Evolutionary conservation across 768 basidiomycete genomes (phyloP).

Genomic region (Rhodotorula taiwanensis): DNA sequence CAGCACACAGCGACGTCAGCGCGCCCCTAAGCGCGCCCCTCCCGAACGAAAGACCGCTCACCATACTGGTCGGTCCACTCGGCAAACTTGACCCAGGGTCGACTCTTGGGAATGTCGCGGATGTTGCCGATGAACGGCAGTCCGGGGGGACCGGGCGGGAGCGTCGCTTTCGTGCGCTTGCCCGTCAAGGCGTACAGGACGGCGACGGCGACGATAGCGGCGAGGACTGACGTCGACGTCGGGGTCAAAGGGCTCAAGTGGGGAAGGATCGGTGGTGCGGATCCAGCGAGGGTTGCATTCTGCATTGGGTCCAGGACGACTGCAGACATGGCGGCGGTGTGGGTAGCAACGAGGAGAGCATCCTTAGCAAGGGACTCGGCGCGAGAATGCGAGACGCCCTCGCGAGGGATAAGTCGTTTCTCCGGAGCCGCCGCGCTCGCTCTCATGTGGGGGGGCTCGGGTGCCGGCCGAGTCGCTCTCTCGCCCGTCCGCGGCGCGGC

Average conservation of each 20-base stretch:
- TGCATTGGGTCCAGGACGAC: too few species aligned
- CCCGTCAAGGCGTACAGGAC: neutral
- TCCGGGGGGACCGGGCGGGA: constrained; percentile 21
- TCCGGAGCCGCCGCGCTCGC: too few species aligned
- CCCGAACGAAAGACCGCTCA: neutral
- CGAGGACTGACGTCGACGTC: neutral
- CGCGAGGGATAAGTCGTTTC: too few species aligned
- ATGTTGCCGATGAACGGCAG: constrained; percentile 36
- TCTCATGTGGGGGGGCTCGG: too few species aligned
- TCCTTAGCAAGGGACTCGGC: too few species aligned
- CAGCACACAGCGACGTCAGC: neutral
- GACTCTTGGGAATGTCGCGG: constrained; percentile 33
- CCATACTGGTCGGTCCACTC: constrained; percentile 38
- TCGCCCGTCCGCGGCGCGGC: too few species aligned
- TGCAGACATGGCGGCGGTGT: too few species aligned
- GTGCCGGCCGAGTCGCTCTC: too few species aligned
- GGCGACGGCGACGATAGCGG: neutral
- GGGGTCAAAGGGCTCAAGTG: neutral
- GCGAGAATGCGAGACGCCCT: too few species aligned
- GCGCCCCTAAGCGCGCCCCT: neutral
- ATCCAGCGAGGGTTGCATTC: too few species aligned
- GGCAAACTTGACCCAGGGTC: constrained; percentile 38
- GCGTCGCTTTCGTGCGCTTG: neutral
- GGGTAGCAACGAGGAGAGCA: too few species aligned
- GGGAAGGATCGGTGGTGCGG: too few species aligned